These are phyloP conservation scores for Verticillium alfalfae DNA, from an alignment of 2,329 filamentous ascomycete genomes.

Conservation along the genomic window DNA sequence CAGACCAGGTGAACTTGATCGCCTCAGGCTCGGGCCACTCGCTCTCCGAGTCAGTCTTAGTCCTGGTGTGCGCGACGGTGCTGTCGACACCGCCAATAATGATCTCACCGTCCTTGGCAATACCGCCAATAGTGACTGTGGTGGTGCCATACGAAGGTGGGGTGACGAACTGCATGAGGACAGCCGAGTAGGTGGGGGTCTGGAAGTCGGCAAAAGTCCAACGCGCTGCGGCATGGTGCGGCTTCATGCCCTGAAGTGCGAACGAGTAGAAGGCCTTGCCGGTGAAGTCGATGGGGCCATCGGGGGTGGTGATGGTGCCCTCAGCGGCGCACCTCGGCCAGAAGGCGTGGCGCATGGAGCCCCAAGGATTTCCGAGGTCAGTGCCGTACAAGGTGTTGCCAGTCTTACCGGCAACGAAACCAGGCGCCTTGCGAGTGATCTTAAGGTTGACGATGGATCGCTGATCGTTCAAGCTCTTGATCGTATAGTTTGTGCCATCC, in stretches of 20 bases:
- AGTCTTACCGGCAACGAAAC: slow-evolving; percentile 78
- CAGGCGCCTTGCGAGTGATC: slow-evolving; percentile 68
- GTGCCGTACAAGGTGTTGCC: slow-evolving; percentile 84
- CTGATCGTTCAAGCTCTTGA: slow-evolving; percentile 85
- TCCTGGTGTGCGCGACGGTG: slow-evolving; percentile 62
- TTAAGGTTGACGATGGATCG: slow-evolving; percentile 80
- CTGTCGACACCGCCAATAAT: slow-evolving; percentile 64
- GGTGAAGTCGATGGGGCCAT: slow-evolving; percentile 75
- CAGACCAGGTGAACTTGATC: slow-evolving; percentile 72
- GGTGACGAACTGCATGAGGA: slow-evolving; percentile 95
- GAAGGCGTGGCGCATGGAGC: slow-evolving; percentile 84
- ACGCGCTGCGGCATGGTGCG: slow-evolving; percentile 83
- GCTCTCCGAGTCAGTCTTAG: slow-evolving; percentile 68
- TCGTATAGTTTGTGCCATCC: slow-evolving; percentile 74
- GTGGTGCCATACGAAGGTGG: slow-evolving; percentile 89
- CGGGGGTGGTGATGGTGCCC: slow-evolving; percentile 77
- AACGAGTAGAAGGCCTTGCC: slow-evolving; percentile 76
- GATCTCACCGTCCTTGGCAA: slow-evolving; percentile 77
- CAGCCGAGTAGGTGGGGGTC: slow-evolving; percentile 75
- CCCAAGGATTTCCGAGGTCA: slow-evolving; percentile 82
- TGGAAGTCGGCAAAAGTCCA: slow-evolving; percentile 97
- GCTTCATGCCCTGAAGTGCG: slow-evolving; percentile 97
- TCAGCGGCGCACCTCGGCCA: slow-evolving; percentile 84
- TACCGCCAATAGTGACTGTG: slow-evolving; percentile 73
- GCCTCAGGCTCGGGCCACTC: slow-evolving; percentile 84